Evolutionary conservation across 2,329 filamentous ascomycete species (phyloP).

Genomic region (Botrytis cinerea): DNA sequence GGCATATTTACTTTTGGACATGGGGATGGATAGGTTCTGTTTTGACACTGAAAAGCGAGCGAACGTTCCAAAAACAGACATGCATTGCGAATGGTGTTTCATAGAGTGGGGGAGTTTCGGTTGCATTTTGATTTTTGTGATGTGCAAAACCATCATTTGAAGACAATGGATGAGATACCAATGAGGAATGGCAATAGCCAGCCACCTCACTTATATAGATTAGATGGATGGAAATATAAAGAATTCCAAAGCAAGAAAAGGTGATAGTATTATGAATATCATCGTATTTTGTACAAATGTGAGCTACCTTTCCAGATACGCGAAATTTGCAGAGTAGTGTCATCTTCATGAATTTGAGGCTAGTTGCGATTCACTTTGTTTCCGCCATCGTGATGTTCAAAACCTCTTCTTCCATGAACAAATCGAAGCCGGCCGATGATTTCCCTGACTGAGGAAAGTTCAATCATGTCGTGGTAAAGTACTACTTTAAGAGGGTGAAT

Average conservation of each 20-base stretch:
- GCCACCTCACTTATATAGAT: neutral
- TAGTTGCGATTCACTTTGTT: neutral
- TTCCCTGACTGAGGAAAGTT: neutral
- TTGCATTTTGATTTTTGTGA: neutral
- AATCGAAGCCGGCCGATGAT: neutral
- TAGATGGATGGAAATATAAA: neutral
- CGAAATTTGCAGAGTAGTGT: no score
- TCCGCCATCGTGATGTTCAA: neutral
- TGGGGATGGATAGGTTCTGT: neutral
- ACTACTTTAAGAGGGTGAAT: neutral
- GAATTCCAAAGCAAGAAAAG: neutral
- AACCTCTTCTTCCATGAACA: neutral
- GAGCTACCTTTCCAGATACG: neutral
- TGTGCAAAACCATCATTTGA: neutral
- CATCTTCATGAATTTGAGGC: neutral
- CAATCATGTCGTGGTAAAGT: neutral
- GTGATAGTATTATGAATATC: neutral
- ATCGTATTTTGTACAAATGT: neutral
- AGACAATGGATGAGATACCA: constrained; percentile 4
- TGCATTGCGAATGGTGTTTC: constrained; percentile 7
- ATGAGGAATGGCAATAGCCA: neutral
- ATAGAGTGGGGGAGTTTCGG: neutral
- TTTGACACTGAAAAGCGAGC: neutral
- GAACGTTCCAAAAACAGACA: neutral
- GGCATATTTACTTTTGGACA: neutral